Percentiles rank a stretch among this genome's conserved stretches.
These are phyloP conservation scores for Tylopilus rubrobrunneus DNA, from an alignment of 768 basidiomycete species.

Conservation along the genomic window DNA sequence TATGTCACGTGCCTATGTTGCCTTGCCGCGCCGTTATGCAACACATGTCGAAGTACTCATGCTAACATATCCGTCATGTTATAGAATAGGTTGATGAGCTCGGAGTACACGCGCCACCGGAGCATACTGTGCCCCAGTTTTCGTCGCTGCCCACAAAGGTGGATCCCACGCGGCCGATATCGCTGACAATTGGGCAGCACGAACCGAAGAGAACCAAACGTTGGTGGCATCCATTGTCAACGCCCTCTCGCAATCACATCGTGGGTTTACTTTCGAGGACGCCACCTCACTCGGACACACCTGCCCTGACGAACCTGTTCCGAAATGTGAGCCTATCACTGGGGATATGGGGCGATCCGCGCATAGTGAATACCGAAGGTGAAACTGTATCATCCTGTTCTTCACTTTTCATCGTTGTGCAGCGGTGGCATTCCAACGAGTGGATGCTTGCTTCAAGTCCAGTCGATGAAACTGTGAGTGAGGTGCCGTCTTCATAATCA, in stretches of 20 bases:
- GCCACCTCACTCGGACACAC: too few relatives aligned
- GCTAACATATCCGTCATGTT: conserved; percentile 10
- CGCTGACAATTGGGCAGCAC: conserved; percentile 5
- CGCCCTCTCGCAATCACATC: conserved; percentile 32
- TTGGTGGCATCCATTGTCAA: conserved; percentile 38
- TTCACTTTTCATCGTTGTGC: too few relatives aligned
- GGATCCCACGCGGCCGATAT: conserved; percentile 2
- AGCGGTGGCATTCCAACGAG: too few relatives aligned
- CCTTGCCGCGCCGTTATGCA: conserved; percentile 17
- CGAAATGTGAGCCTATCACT: too few relatives aligned
- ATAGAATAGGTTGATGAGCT: conserved; percentile 26
- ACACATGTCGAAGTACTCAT: conserved; percentile 5
- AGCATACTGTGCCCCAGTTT: conserved; percentile 37
- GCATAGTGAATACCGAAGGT: too few relatives aligned
- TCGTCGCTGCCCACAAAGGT: conserved; percentile 59
- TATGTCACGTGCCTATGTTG: conserved; percentile 13
- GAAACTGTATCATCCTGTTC: too few relatives aligned
- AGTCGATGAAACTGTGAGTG: too few relatives aligned
- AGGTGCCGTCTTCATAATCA: too few relatives aligned
- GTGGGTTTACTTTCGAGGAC: conserved; percentile 25
- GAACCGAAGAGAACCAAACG: conserved; percentile 26
- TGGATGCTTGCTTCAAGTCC: too few relatives aligned
- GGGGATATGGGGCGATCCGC: too few relatives aligned
- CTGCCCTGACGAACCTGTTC: too few relatives aligned
- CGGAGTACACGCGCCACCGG: conserved; percentile 12